Conservation (phyloP, 192 early-diverging fungal genomes). For the Entomortierella beljakovae region DNA sequence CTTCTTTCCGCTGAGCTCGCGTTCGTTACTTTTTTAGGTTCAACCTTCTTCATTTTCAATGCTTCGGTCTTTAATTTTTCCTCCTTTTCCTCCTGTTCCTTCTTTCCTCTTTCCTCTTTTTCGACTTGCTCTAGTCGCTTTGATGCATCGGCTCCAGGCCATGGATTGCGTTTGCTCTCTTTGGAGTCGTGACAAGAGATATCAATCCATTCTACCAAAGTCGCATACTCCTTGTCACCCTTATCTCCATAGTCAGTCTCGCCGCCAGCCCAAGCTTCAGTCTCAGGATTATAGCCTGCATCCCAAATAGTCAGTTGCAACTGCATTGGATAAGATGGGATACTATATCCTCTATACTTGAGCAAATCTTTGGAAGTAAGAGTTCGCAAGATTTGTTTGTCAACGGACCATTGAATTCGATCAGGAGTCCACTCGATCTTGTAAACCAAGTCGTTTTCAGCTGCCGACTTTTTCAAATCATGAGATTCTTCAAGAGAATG, state of each 20-base stretch:
- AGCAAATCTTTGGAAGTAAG: slow-evolving; percentile 31
- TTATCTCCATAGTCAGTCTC: slow-evolving; percentile 35
- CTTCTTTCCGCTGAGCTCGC: background rate
- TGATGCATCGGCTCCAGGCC: slow-evolving; percentile 23
- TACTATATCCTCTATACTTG: background rate
- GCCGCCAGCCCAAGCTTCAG: slow-evolving; percentile 31
- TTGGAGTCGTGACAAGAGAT: slow-evolving; percentile 18
- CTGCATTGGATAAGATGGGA: slow-evolving; percentile 29
- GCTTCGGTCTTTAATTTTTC: background rate
- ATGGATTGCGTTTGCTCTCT: slow-evolving; percentile 16
- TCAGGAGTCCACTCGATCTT: slow-evolving; percentile 56
- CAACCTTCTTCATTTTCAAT: background rate
- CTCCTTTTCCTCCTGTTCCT: slow-evolving; percentile 6
- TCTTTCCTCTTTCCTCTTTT: slow-evolving; percentile 8
- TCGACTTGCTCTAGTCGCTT: slow-evolving; percentile 11
- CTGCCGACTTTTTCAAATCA: slow-evolving; percentile 14
- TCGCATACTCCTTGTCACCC: slow-evolving; percentile 27
- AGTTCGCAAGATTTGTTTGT: slow-evolving; percentile 47
- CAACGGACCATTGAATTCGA: slow-evolving; percentile 40
- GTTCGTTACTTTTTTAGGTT: background rate
- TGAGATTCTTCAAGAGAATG: slow-evolving; percentile 31
- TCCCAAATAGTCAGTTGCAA: slow-evolving; percentile 47
- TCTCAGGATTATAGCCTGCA: slow-evolving; percentile 26
- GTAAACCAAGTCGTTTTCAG: slow-evolving; percentile 34
- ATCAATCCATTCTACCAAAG: slow-evolving; percentile 34